Evolutionary conservation across 352 stramenopile genomes (phyloP).

Genomic region (Globisporangium rhizosaccharum): DNA sequence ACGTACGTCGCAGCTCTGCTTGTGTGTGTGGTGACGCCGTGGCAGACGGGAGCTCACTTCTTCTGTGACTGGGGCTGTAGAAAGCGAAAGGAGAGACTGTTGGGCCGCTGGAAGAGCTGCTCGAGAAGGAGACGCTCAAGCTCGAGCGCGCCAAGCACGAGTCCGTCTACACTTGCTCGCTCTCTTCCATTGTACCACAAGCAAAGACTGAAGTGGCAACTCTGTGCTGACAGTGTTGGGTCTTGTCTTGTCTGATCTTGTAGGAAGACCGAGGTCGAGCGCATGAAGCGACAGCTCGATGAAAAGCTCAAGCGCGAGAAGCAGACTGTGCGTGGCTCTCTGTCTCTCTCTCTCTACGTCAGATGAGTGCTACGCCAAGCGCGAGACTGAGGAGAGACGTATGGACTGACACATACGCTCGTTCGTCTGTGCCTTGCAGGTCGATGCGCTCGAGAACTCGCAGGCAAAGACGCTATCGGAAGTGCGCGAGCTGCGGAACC

Average conservation of each 20-base stretch:
- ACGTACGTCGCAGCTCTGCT: constrained; percentile 23
- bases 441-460: constrained; percentile 54
- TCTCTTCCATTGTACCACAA: background rate
- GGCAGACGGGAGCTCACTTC: background rate
- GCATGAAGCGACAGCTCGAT: constrained; percentile 41
- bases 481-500: constrained; percentile 62
- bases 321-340: constrained; percentile 23
- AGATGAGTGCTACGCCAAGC: background rate
- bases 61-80: constrained; percentile 19
- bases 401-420: background rate
- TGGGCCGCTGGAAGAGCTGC: constrained; percentile 50
- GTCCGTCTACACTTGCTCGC: constrained; percentile 20
- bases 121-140: constrained; percentile 66
- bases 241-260: background rate
- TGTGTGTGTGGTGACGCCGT: background rate
- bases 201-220: background rate
- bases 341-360: background rate
- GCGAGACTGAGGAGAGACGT: background rate
- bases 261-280: constrained; percentile 52
- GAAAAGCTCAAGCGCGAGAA: constrained; percentile 69
- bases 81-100: constrained; percentile 62
- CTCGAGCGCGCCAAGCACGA: constrained; percentile 54
- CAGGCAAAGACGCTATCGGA: constrained; percentile 69
- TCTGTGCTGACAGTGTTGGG: background rate
- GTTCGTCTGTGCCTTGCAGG: constrained; percentile 21